These are phyloP conservation scores for Blastobotrys petasosporus DNA, from an alignment of 1,139 yeast genomes.

Conservation along the genomic window DNA sequence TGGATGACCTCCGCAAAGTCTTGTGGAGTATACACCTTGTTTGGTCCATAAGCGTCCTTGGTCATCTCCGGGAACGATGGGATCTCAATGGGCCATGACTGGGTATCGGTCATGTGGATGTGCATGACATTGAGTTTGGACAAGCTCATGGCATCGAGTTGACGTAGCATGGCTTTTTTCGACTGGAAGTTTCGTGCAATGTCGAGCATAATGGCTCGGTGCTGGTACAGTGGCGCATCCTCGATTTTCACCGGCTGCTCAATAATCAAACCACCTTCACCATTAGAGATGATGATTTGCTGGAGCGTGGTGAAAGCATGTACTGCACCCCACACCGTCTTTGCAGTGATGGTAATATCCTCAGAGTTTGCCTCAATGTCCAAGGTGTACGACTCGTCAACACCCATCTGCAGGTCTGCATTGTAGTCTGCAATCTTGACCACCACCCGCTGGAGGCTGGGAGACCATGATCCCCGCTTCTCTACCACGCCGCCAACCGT, in stretches of 20 bases:
- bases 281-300: constrained; percentile 38
- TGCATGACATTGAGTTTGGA: constrained; percentile 42
- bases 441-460: constrained; percentile 21
- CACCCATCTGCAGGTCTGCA: constrained; percentile 39
- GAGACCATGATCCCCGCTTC: constrained; percentile 5
- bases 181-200: constrained; percentile 40
- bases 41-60: constrained; percentile 39
- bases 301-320: constrained; percentile 43
- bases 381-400: constrained; percentile 40
- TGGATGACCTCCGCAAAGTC: constrained; percentile 35
- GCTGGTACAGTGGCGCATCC: constrained; percentile 40
- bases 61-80: constrained; percentile 40
- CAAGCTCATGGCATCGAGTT: constrained; percentile 42
- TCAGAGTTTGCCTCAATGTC: constrained; percentile 15
- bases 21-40: constrained; percentile 34
- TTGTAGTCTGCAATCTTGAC: constrained; percentile 35
- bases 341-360: constrained; percentile 32
- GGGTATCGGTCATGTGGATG: constrained; percentile 44
- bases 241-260: constrained; percentile 37
- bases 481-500: too few relatives aligned
- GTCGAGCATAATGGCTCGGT: constrained; percentile 44
- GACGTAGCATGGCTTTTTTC: constrained; percentile 33
- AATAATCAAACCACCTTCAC: constrained; percentile 26
- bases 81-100: constrained; percentile 43
- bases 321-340: constrained; percentile 44